Percentiles rank a stretch among this genome's conserved stretches.
Conservation (phyloP, 371 early-diverging fungal species). For the Synchytrium microbalum region DNA sequence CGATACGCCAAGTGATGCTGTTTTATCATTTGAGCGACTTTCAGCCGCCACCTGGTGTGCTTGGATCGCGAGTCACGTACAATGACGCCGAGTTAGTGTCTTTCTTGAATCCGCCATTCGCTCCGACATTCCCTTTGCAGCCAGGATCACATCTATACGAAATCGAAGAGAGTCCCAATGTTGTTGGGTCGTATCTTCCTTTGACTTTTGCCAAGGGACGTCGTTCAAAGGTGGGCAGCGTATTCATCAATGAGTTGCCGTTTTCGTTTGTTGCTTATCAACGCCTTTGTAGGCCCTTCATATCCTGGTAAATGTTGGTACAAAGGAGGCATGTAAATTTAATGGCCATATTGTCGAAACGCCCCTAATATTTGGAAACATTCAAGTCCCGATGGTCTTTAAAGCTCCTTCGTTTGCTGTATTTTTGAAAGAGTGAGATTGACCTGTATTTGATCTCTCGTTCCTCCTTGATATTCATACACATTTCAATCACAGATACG, state of each 20-base stretch:
- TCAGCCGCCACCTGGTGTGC: background rate
- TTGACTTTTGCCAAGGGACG: background rate
- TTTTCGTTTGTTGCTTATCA: background rate
- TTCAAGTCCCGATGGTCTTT: background rate
- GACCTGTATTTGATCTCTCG: no score
- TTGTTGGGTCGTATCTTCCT: background rate
- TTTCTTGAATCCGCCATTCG: background rate
- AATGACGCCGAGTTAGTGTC: background rate
- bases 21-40: background rate
- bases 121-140: background rate
- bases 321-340: background rate
- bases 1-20: background rate
- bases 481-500: background rate
- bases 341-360: background rate
- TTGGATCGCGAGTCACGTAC: background rate
- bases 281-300: background rate
- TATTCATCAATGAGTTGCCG: no score
- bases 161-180: background rate
- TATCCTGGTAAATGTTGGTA: background rate
- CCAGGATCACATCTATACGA: background rate
- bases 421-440: background rate
- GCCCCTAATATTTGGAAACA: background rate
- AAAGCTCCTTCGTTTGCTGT: background rate
- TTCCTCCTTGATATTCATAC: background rate
- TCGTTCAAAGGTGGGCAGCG: background rate